Base-by-base conservation (phyloP, 495 filamentous ascomycete genomes). In the Aspergillus cavernicola region DNA sequence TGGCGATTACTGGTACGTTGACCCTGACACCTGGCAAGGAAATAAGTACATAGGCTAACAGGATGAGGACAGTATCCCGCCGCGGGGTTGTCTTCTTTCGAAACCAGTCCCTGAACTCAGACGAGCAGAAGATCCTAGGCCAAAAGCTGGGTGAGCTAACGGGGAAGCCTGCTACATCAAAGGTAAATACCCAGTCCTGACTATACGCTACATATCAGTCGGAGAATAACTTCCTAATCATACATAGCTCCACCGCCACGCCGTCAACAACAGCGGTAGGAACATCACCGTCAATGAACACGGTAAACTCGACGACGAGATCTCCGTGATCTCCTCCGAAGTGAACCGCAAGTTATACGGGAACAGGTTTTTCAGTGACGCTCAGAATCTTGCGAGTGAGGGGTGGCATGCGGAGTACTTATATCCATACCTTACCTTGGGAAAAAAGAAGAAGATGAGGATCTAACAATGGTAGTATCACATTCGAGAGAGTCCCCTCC, bases 41-140 rank as follows among this genome's bases (percentile, higher is more conserved):
- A 31, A 1, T 16, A 26, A 38, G 10, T 16, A 16, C 10, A 38
- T 16, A 28, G 0, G 29, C 2, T 2, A 2, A 19, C n/a, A n/a
- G n/a, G n/a, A n/a, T n/a, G n/a, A 19, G 4, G 6, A 1, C 15
- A 53, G 50, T 47, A 0, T 53, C 42, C 11, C 35, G 19, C 0
- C 35, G 51, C 8, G 51, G 51, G 10, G 51, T 53, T 12, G 35
- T 53, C 7, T 46, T 53, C 24, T 41, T 53, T 15, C 51, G 42
- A 4, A 46, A 47, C 32, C 51, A 53, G 32, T 29, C 10, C 9
- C 11, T 53, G 7, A 39, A 33, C 33, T 29, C 23, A 3, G 42
- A 46, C 16, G 32, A 39, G 11, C 51, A 47, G 5, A 53, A 53
- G 33, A 20, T 39, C 16, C 51, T 53, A 0, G 35, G 20, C 12